A percentile compares a stretch with the other conserved stretches of the same genome.
phyloP scores from a whole-genome alignment of 345 rosid genomes.

The Capsella bursapastoris region DNA sequence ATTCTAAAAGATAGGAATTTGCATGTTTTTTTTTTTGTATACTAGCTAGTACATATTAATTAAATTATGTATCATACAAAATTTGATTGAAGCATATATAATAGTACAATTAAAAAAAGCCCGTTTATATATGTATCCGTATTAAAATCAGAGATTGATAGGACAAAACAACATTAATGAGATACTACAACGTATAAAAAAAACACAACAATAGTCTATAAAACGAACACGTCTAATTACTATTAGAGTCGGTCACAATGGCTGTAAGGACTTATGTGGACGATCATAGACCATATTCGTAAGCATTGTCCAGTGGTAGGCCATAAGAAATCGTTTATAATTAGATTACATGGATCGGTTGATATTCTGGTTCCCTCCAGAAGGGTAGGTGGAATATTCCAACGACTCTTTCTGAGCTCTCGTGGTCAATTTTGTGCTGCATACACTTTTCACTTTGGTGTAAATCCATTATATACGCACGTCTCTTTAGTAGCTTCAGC shows the following conservation, averaged over 20 bases:
- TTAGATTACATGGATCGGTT: slow-evolving; percentile 5
- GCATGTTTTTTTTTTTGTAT: too few relatives aligned
- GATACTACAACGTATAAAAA: background rate
- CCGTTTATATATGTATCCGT: background rate
- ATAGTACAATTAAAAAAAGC: background rate
- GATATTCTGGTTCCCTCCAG: background rate
- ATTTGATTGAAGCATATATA: background rate
- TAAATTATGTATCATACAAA: too few relatives aligned
- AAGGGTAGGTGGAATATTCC: background rate
- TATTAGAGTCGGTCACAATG: slow-evolving; percentile 28
- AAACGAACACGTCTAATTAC: slow-evolving; percentile 40
- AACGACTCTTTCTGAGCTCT: slow-evolving; percentile 19
- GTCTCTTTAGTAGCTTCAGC: too few relatives aligned
- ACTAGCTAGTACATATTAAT: too few relatives aligned
- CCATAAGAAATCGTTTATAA: slow-evolving; percentile 12
- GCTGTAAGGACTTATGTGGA: slow-evolving; percentile 29
- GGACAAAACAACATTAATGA: slow-evolving; percentile 9
- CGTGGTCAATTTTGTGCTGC: background rate
- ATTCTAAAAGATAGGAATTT: too few relatives aligned
- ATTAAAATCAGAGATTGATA: background rate
- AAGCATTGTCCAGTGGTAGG: slow-evolving; percentile 34
- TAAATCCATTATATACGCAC: background rate
- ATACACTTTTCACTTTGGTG: slow-evolving; percentile 8
- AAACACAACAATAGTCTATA: slow-evolving; percentile 20
- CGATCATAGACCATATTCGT: slow-evolving; percentile 37